Evolutionary conservation across 2,329 filamentous ascomycete genomes (phyloP), one percentile per base, ranked within the genome.

Genomic region (Claviceps paspali): DNA sequence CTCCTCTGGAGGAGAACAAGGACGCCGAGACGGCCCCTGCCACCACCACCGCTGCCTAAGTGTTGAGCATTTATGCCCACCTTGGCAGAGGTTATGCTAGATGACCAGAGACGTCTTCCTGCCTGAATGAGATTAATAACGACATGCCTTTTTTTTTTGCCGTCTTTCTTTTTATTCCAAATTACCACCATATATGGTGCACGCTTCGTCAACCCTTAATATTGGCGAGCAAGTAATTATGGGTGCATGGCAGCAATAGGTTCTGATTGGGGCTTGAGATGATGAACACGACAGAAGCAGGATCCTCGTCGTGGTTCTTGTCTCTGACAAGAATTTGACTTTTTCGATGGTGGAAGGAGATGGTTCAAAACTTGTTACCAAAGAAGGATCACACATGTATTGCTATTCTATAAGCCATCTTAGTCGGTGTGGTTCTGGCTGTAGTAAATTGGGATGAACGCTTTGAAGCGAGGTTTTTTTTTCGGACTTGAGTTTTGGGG

Each of bases 1-100:
- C 63, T 45, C 61, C 61, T 36, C 64, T 67, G 46, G 55, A 57
- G 36, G 57, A 56, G 44, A 62, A 63, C 48, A 62, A 57, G 42
- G 62, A 69, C 43, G 50, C 51, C 29, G 48, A 46, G 23, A 45
- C 42, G 28, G 37, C 47, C 15, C 47, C 52, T 42, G 45, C 46
- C 38, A 33, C 47, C 42, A 47, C 51, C 43, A 49, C 51, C 43
- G 48, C 54, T 41, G 54, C 56, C 40, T 61, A 60, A 52, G 42
- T 47, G 33, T 17, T 39, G 23, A 29, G 12, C 29, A 15, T 29
- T 29, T 26, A 33, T 24, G 33, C 15, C 12, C 22, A 38, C n/a
- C n/a, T n/a, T n/a, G 46, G 45, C 39, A 38, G 36, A 21, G 35
- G 38, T 28, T 32, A 41, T 45, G 29, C 45, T 48, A 50, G 47